These are phyloP conservation scores for Phytophthora rubi DNA, from an alignment of 352 stramenopile genomes.

Conservation along the genomic window DNA sequence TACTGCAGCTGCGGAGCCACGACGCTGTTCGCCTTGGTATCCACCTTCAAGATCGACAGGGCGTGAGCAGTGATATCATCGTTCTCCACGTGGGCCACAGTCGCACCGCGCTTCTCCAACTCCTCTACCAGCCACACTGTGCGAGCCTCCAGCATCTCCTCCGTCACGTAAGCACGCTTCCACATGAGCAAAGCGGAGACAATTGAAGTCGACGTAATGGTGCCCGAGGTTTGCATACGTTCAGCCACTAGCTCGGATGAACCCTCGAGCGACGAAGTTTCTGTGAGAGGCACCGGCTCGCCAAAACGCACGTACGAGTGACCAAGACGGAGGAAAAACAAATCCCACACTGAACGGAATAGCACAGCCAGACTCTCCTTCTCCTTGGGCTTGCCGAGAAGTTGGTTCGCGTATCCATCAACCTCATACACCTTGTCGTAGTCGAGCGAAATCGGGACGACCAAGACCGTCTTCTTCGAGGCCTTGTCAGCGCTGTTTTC, in stretches of 20 bases:
- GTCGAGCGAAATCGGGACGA: slow-evolving; percentile 89
- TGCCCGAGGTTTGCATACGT: slow-evolving; percentile 79
- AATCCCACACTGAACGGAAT: slow-evolving; percentile 72
- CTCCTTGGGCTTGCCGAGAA: slow-evolving; percentile 87
- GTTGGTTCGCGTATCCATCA: slow-evolving; percentile 85
- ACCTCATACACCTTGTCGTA: slow-evolving; percentile 92
- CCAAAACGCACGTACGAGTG: slow-evolving; percentile 90
- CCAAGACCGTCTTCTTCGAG: slow-evolving; percentile 59
- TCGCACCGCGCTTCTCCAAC: slow-evolving; percentile 50
- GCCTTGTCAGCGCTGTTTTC: slow-evolving; percentile 19
- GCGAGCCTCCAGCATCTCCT: slow-evolving; percentile 61
- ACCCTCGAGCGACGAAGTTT: slow-evolving; percentile 50
- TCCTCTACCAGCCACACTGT: slow-evolving; percentile 68
- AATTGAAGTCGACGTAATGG: slow-evolving; percentile 78
- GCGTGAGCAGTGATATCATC: slow-evolving; percentile 64
- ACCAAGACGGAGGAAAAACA: slow-evolving; percentile 79
- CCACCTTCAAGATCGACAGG: slow-evolving; percentile 64
- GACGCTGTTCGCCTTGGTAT: slow-evolving; percentile 47
- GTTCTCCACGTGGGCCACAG: slow-evolving; percentile 65
- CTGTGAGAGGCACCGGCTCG: slow-evolving; percentile 64
- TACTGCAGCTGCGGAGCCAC: slow-evolving; percentile 61
- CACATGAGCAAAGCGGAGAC: slow-evolving; percentile 81
- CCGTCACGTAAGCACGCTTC: slow-evolving; percentile 67
- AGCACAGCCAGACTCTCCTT: slow-evolving; percentile 81
- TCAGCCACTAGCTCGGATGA: slow-evolving; percentile 60